Base-by-base conservation (phyloP, 768 basidiomycete species). In the Kwoniella pini region DNA sequence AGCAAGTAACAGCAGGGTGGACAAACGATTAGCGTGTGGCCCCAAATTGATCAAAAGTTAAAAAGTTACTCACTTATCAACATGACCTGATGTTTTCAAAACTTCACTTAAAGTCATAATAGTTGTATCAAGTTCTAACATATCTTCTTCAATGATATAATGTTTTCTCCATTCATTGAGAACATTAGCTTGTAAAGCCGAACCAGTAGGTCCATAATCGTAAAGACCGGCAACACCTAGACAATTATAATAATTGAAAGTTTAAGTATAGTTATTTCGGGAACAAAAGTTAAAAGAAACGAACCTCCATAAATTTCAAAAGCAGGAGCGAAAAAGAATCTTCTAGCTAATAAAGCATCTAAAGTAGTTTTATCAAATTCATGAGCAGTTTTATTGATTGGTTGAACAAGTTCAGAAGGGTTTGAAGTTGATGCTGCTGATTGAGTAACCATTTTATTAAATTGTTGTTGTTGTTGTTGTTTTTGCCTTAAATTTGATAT, bases 221-320 rank as follows among this genome's bases (percentile, higher is more conserved):
- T 98, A 99, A 42, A 99, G 82, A 54, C 96, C 96, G 64, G 93
- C 94, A 68, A 97, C 89, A 80, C 95, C 94, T 95, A 68, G 2
- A 33, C 19, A 46, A 21, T 22, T 11, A 27, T 31, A 44, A 39
- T 2, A 24, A 43, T 38, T 11, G 22, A 22, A 22, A n/a, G n/a
- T n/a, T n/a, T n/a, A n/a, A n/a, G n/a, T n/a, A n/a, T n/a, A n/a
- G n/a, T n/a, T n/a, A n/a, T n/a, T n/a, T n/a, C n/a, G n/a, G n/a
- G n/a, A n/a, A n/a, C n/a, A n/a, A n/a, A n/a, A n/a, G n/a, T n/a
- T n/a, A n/a, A n/a, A 21, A 19, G 10, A 5, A 9, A 82, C 86
- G 69, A 64, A 92, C 95, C 96, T 61, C 95, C 93, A 72, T 98
- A 98, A 81, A 99, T 97, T 80, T 98, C 96, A 72, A 98, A 99